These are phyloP conservation scores for Curvularia sp. DNA, from an alignment of 2,329 filamentous ascomycete genomes.

Conservation along the genomic window DNA sequence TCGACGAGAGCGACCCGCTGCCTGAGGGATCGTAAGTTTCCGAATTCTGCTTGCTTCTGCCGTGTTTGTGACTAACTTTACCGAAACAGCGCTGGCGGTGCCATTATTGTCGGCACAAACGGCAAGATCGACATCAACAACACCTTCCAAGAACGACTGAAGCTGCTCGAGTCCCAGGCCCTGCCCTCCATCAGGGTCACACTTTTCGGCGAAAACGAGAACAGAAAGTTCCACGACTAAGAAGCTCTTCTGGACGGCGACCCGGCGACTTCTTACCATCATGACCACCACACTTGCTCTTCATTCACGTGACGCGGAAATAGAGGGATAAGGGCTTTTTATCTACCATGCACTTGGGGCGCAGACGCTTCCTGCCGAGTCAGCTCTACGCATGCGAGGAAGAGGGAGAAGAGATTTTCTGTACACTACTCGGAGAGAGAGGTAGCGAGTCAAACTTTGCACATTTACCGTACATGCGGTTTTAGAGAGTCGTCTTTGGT, in stretches of 20 bases:
- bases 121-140: slow-evolving; percentile 99
- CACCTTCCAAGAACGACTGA: slow-evolving; percentile 90
- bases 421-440: slow-evolving; percentile 22
- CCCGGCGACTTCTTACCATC: slow-evolving; percentile 1
- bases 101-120: slow-evolving; percentile 77
- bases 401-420: slow-evolving; percentile 3
- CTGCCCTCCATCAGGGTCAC: slow-evolving; percentile 84
- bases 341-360: neutral
- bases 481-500: neutral
- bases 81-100: slow-evolving; percentile 75
- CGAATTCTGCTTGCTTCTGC: fast-evolving
- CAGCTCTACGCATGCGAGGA: slow-evolving; percentile 6
- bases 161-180: slow-evolving; percentile 81
- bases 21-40: slow-evolving; percentile 79
- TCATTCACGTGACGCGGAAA: slow-evolving; percentile 7
- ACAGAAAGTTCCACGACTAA: slow-evolving; percentile 95
- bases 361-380: slow-evolving; percentile 9
- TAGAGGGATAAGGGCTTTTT: neutral
- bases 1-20: slow-evolving; percentile 81
- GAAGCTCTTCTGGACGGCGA: slow-evolving; percentile 10
- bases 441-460: slow-evolving; percentile 24
- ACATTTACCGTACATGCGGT: slow-evolving; percentile 11
- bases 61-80: slow-evolving; percentile 14
- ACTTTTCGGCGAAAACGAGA: slow-evolving; percentile 92
- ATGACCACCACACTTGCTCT: neutral